These are phyloP conservation scores for Fusarium sp. DNA, from an alignment of 2,329 filamentous ascomycete genomes.

Conservation along the genomic window DNA sequence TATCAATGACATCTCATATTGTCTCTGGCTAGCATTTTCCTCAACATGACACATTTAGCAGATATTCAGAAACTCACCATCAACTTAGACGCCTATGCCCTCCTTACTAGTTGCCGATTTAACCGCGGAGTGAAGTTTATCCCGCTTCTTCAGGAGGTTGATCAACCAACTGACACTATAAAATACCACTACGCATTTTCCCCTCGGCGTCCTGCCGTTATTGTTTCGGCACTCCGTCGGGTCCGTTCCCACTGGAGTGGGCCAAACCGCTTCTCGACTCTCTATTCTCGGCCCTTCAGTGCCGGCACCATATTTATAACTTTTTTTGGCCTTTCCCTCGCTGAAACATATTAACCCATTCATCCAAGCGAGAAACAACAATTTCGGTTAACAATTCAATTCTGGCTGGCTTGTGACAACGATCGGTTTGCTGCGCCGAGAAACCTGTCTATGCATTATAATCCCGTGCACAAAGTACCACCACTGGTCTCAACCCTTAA, in stretches of 20 bases:
- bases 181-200: background rate
- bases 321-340: background rate
- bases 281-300: constrained; percentile 21
- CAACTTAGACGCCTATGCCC: background rate
- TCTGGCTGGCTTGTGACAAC: background rate
- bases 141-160: constrained; percentile 6
- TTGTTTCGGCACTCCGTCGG: constrained; percentile 7
- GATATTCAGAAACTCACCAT: background rate
- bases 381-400: constrained; percentile 1
- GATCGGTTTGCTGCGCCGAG: background rate
- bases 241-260: constrained; percentile 6
- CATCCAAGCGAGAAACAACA: constrained; percentile 12
- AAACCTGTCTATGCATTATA: background rate
- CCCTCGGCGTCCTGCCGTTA: background rate
- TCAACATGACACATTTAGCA: background rate
- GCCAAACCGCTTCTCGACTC: constrained; percentile 12
- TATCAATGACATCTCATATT: background rate
- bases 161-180: constrained; percentile 7
- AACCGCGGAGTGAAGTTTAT: constrained; percentile 19
- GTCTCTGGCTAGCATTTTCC: background rate
- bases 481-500: constrained; percentile 4
- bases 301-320: constrained; percentile 19
- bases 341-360: constrained; percentile 4
- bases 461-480: background rate
- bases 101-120: constrained; percentile 18